Evolutionary conservation across 495 filamentous ascomycete genomes (phyloP).

Genomic region (Lasiosphaeris hirsuta): DNA sequence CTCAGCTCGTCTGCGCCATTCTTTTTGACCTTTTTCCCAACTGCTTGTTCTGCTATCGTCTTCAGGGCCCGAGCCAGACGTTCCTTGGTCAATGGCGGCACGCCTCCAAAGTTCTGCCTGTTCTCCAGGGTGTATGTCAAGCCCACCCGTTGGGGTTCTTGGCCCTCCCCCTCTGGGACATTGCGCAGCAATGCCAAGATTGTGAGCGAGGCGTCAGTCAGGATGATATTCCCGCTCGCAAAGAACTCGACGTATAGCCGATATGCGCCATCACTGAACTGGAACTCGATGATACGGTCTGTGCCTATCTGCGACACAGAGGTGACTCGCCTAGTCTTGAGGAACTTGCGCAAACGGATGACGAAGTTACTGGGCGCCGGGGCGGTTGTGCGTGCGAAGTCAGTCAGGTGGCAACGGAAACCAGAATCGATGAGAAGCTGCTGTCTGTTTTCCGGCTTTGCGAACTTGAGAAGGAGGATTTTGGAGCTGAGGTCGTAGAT

Average conservation of each 20-base stretch:
- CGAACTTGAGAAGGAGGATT: conserved; percentile 90
- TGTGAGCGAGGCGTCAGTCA: conserved; percentile 76
- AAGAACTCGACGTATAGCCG: conserved; percentile 92
- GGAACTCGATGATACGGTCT: conserved; percentile 87
- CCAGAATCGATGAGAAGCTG: conserved; percentile 91
- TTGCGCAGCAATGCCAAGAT: conserved; percentile 78
- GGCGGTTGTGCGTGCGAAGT: conserved; percentile 81
- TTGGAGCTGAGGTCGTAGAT: conserved; percentile 93
- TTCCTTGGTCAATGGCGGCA: conserved; percentile 69
- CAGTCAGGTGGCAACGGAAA: conserved; percentile 91
- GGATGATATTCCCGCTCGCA: conserved; percentile 84
- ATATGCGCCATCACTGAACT: conserved; percentile 88
- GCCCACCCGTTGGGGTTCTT: conserved; percentile 73
- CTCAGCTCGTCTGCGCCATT: conserved; percentile 69
- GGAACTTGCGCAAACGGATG: conserved; percentile 73
- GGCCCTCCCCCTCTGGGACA: conserved; percentile 68
- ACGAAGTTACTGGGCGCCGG: conserved; percentile 82
- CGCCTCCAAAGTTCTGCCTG: conserved; percentile 74
- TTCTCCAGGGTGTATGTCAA: conserved; percentile 74
- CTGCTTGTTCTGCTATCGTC: conserved; percentile 49
- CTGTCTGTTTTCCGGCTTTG: conserved; percentile 79
- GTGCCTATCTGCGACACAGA: conserved; percentile 81
- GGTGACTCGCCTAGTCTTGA: conserved; percentile 83
- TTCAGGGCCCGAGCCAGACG: conserved; percentile 66
- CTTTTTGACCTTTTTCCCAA: conserved; percentile 70